Evolutionary conservation across 148 eudicot species (phyloP).

Genomic region (Drosera capensis): DNA sequence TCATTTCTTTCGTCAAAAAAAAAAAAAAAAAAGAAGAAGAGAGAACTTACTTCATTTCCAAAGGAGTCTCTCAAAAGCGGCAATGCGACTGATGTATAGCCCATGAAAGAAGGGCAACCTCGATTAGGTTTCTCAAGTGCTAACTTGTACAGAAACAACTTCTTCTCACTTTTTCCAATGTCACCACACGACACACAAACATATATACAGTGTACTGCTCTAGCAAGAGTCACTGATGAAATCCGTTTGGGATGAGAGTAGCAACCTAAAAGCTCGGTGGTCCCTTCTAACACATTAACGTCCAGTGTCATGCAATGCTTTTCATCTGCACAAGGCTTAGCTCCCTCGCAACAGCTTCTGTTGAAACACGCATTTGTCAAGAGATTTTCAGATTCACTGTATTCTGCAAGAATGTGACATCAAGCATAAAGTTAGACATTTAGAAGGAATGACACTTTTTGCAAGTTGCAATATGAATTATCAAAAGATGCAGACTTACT

Average conservation of each 20-base stretch:
- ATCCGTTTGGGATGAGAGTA: slow-evolving; percentile 50
- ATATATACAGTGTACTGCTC: slow-evolving; percentile 27
- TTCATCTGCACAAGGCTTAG: slow-evolving; percentile 10
- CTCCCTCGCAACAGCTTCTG: slow-evolving; percentile 10
- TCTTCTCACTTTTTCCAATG: slow-evolving; percentile 23
- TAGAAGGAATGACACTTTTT: no score
- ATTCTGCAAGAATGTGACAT: slow-evolving; percentile 1
- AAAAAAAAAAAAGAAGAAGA: not conserved
- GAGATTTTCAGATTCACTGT: not conserved
- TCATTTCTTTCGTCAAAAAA: slow-evolving; percentile 32
- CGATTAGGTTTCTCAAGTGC: slow-evolving; percentile 16
- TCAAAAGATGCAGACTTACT: slow-evolving; percentile 6
- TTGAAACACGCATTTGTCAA: not conserved
- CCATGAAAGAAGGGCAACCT: slow-evolving; percentile 60
- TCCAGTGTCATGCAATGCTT: slow-evolving; percentile 10
- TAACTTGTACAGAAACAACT: slow-evolving; percentile 50
- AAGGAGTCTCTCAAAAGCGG: slow-evolving; percentile 37
- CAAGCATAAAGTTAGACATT: no score
- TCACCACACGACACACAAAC: slow-evolving; percentile 59
- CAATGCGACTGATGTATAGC: slow-evolving; percentile 40
- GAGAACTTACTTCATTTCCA: slow-evolving; percentile 51
- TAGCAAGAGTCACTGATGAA: slow-evolving; percentile 43
- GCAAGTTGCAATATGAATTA: slow-evolving; percentile 5
- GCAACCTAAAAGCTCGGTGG: slow-evolving; percentile 37
- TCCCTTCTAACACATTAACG: slow-evolving; percentile 8